Evolutionary conservation across 768 basidiomycete genomes (phyloP).

Genomic region (Termitomyces sp.): DNA sequence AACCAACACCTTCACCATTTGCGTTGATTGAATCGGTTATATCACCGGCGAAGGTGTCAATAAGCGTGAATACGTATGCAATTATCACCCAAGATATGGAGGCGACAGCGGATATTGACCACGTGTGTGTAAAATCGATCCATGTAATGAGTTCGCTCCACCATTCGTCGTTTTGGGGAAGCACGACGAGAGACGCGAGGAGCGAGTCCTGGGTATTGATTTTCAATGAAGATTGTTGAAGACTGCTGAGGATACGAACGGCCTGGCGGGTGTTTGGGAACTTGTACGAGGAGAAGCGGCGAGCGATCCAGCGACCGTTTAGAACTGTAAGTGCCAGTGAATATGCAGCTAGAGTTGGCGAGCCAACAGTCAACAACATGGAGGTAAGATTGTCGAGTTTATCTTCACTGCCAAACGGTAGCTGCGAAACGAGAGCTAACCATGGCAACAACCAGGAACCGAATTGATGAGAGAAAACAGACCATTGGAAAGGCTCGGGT

Average conservation of each 20-base stretch:
- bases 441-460: conserved; percentile 44
- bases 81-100: conserved; percentile 40
- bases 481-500: conserved; percentile 25
- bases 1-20: conserved; percentile 36
- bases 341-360: conserved; percentile 39
- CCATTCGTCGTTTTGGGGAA: conserved; percentile 37
- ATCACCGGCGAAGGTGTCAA: conserved; percentile 26
- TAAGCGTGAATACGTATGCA: conserved; percentile 35
- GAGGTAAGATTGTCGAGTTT: conserved; percentile 37
- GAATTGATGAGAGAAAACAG: conserved; percentile 32
- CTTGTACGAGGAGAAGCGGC: conserved; percentile 19
- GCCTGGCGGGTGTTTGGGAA: conserved; percentile 28
- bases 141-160: conserved; percentile 28
- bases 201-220: conserved; percentile 21
- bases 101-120: conserved; percentile 31
- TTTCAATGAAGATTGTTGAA: conserved; percentile 38
- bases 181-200: conserved; percentile 36
- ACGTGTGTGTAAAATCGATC: conserved; percentile 31
- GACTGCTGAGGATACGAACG: conserved; percentile 27
- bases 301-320: conserved; percentile 37
- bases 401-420: conserved; percentile 40
- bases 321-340: conserved; percentile 38
- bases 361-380: conserved; percentile 38
- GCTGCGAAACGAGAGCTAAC: conserved; percentile 42
- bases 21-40: conserved; percentile 20